Percentiles rank a stretch among this genome's conserved stretches.
Evolutionary conservation across 202 grass and related monocot species (phyloP).

Genomic region (Setaria viridis): DNA sequence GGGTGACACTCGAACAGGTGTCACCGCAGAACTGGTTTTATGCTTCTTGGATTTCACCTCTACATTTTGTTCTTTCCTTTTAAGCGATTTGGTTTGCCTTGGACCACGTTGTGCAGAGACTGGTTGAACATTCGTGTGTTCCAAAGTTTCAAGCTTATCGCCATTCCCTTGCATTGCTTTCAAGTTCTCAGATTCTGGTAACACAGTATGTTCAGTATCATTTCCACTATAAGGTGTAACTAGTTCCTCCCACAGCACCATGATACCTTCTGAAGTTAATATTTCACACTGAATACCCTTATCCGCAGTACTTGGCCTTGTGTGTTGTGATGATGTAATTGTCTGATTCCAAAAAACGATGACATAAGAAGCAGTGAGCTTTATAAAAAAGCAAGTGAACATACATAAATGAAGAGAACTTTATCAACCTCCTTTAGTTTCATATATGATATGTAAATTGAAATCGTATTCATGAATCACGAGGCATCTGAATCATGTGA

Average conservation of each 20-base stretch:
- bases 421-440: slow-evolving; percentile 15
- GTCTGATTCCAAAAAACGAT: slow-evolving; percentile 50
- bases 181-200: slow-evolving; percentile 33
- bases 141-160: slow-evolving; percentile 24
- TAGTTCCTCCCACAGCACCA: slow-evolving; percentile 37
- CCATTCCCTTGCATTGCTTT: slow-evolving; percentile 26
- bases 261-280: slow-evolving; percentile 57
- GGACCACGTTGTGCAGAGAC: slow-evolving; percentile 9
- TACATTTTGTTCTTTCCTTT: slow-evolving; percentile 40
- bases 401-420: neutral
- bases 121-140: slow-evolving; percentile 2
- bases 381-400: neutral
- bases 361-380: slow-evolving; percentile 10
- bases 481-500: slow-evolving; percentile 10
- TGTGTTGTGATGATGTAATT: slow-evolving; percentile 31
- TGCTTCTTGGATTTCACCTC: slow-evolving; percentile 40
- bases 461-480: slow-evolving; percentile 32
- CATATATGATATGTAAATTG: slow-evolving; percentile 21
- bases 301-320: slow-evolving; percentile 53
- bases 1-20: slow-evolving; percentile 43
- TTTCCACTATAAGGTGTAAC: slow-evolving; percentile 4
- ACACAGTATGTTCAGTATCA: slow-evolving; percentile 16
- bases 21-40: slow-evolving; percentile 36
- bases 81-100: slow-evolving; percentile 36
- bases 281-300: slow-evolving; percentile 59